phyloP scores from a whole-genome alignment of 352 stramenopile species.

The Halophytophthora batemanensis region DNA sequence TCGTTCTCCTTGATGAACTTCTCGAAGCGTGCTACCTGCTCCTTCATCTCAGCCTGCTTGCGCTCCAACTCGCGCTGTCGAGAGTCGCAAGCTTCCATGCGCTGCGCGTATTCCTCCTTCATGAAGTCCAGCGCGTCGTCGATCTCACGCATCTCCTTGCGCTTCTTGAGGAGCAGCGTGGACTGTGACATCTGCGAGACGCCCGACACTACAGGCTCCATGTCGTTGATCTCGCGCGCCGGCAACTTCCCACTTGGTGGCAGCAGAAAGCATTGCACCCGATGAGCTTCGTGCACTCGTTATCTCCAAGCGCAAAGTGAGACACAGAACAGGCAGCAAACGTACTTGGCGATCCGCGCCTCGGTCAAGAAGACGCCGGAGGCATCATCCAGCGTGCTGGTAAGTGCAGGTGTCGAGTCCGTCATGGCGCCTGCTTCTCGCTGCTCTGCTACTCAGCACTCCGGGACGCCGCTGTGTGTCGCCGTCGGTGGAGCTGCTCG shows the following conservation, averaged over 20 bases:
- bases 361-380: conserved; percentile 76
- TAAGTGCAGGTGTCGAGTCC: conserved; percentile 18
- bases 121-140: conserved; percentile 91
- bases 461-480: no score
- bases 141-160: conserved; percentile 92
- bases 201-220: conserved; percentile 76
- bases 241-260: conserved; percentile 41
- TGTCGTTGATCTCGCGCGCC: conserved; percentile 57
- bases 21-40: conserved; percentile 89
- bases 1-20: conserved; percentile 95
- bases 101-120: conserved; percentile 89
- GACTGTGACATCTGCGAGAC: conserved; percentile 89
- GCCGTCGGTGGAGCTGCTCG: no score
- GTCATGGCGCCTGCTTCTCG: conserved; percentile 9
- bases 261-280: background rate
- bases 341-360: conserved; percentile 53
- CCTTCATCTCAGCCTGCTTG: conserved; percentile 90
- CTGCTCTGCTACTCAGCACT: background rate
- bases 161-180: conserved; percentile 90
- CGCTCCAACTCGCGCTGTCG: conserved; percentile 77
- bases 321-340: background rate
- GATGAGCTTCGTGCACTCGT: background rate
- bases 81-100: conserved; percentile 86
- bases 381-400: conserved; percentile 39
- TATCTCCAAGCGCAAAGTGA: background rate